These are phyloP conservation scores for Silene coronaria DNA, from an alignment of 179 eudicot genomes.

Conservation along the genomic window DNA sequence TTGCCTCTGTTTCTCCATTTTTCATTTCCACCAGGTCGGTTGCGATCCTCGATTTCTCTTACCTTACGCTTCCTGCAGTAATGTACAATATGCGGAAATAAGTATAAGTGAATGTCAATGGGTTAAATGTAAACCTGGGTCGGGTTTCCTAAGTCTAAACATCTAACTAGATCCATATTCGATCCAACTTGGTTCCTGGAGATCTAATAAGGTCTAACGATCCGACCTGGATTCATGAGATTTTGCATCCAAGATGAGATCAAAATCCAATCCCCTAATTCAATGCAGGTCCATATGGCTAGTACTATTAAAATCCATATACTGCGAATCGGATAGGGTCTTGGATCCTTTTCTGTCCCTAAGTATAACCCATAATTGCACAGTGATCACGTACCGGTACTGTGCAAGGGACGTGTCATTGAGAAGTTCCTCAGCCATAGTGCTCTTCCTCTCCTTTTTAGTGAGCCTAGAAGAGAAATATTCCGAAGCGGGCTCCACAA, in stretches of 20 bases:
- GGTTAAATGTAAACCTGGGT: no score
- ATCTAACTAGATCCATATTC: neutral
- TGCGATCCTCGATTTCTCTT: conserved; percentile 59
- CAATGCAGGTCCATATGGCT: no score
- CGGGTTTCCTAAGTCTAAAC: neutral
- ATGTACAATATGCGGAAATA: neutral
- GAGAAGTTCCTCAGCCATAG: conserved; percentile 72
- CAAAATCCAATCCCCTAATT: no score
- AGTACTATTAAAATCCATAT: no score
- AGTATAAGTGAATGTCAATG: neutral
- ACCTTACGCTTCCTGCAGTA: conserved; percentile 77
- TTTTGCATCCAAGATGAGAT: no score
- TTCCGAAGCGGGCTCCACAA: conserved; percentile 57
- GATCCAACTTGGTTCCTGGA: neutral
- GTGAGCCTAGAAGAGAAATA: conserved; percentile 57
- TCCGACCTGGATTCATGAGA: no score
- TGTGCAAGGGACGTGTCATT: conserved; percentile 39
- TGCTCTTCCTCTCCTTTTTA: conserved; percentile 68
- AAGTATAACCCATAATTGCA: neutral
- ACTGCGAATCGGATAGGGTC: no score
- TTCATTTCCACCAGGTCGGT: conserved; percentile 54
- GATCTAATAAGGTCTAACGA: neutral
- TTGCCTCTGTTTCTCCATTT: conserved; percentile 68
- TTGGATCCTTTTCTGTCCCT: neutral
- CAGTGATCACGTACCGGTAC: conserved; percentile 41